Evolutionary conservation across 2,329 filamentous ascomycete genomes (phyloP).

Genomic region (Penicillium sp.): DNA sequence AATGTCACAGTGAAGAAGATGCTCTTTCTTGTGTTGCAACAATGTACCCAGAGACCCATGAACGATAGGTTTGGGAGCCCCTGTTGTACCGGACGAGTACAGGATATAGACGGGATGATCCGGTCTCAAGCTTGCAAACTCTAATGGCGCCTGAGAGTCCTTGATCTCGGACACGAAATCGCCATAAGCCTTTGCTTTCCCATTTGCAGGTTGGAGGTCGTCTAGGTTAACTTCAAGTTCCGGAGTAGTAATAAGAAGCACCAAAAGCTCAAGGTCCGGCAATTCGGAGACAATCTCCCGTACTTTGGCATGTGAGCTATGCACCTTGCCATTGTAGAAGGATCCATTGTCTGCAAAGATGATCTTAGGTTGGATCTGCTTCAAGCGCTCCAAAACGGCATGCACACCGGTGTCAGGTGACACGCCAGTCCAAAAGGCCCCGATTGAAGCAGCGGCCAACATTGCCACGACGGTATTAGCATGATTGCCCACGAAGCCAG

Average conservation of each 20-base stretch:
- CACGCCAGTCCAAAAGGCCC: conserved; percentile 89
- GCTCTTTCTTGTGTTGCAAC: conserved; percentile 96
- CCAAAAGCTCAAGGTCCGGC: conserved; percentile 63
- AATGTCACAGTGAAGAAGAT: conserved; percentile 81
- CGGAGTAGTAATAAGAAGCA: conserved; percentile 69
- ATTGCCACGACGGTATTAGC: conserved; percentile 82
- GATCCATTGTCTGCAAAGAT: conserved; percentile 86
- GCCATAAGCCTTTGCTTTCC: conserved; percentile 41
- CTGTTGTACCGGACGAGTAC: conserved; percentile 89
- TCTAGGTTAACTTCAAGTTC: conserved; percentile 37
- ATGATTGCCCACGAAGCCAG: conserved; percentile 84
- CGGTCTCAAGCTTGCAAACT: conserved; percentile 74
- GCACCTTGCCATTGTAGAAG: conserved; percentile 86
- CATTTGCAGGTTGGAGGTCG: conserved; percentile 35
- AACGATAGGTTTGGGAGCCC: conserved; percentile 85
- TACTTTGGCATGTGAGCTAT: conserved; percentile 76
- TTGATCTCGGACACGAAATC: conserved; percentile 48
- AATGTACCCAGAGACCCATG: conserved; percentile 88
- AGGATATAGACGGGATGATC: conserved; percentile 91
- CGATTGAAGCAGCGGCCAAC: conserved; percentile 76
- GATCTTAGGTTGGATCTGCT: conserved; percentile 77
- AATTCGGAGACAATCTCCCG: conserved; percentile 70
- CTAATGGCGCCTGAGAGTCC: conserved; percentile 43
- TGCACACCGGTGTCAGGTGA: conserved; percentile 90
- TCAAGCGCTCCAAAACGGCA: conserved; percentile 81